Conservation (phyloP, 1,139 yeast genomes). For the Sugiyamaella novakii region DNA sequence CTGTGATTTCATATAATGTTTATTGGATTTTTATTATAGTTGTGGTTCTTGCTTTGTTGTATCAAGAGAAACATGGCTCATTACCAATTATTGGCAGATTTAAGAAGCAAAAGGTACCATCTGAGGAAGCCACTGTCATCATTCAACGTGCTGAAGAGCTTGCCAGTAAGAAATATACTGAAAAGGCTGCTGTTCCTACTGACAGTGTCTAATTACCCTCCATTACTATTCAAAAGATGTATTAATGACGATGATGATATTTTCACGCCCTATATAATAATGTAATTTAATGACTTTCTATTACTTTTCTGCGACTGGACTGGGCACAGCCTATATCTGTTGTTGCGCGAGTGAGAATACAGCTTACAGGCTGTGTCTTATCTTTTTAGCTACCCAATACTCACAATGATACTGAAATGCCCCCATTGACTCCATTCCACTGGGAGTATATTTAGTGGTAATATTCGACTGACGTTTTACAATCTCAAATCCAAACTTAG, state of each 20-base stretch:
- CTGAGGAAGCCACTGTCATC: constrained; percentile 38
- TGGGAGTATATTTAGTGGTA: constrained; percentile 56
- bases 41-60: constrained; percentile 53
- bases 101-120: constrained; percentile 33
- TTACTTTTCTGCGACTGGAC: constrained; percentile 1
- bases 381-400: constrained; percentile 61
- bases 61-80: constrained; percentile 56
- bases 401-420: constrained; percentile 65
- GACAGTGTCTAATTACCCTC: neutral
- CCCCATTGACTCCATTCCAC: constrained; percentile 56
- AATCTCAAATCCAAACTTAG: constrained; percentile 58
- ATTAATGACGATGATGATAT: constrained; percentile 19
- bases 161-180: constrained; percentile 30
- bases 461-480: constrained; percentile 50
- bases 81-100: constrained; percentile 34
- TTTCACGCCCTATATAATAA: constrained; percentile 16
- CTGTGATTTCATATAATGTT: constrained; percentile 71
- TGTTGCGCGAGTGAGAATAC: too few relatives aligned
- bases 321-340: too few relatives aligned
- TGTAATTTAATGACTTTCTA: constrained; percentile 13
- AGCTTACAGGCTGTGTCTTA: too few relatives aligned
- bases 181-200: constrained; percentile 5
- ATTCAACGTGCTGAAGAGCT: constrained; percentile 38
- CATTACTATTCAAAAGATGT: constrained; percentile 9
- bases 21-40: constrained; percentile 73